phyloP scores from a whole-genome alignment of 352 stramenopile species.

The Pythium dissimile region DNA sequence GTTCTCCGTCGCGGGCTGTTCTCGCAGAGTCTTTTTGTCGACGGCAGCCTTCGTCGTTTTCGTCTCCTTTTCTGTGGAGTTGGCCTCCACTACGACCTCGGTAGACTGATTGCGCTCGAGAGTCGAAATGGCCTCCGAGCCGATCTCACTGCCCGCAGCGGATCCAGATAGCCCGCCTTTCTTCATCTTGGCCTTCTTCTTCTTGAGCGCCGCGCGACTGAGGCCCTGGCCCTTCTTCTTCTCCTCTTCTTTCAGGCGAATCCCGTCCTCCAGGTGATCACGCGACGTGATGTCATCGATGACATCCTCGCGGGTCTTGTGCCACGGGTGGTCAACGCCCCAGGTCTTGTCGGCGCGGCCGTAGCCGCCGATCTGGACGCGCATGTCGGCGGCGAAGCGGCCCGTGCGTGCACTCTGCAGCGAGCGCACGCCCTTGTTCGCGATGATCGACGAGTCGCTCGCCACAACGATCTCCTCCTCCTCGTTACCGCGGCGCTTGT shows the following conservation, averaged over 20 bases:
- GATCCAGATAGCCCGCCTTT: constrained; percentile 41
- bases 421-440: constrained; percentile 66
- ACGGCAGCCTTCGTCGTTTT: constrained; percentile 18
- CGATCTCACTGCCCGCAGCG: constrained; percentile 11
- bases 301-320: constrained; percentile 54
- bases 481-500: constrained; percentile 70
- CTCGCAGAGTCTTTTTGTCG: not conserved
- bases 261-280: constrained; percentile 67
- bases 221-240: constrained; percentile 39
- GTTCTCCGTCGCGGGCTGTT: constrained; percentile 6
- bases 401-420: constrained; percentile 46
- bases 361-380: constrained; percentile 64
- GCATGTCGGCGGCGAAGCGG: constrained; percentile 80
- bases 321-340: constrained; percentile 77
- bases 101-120: not conserved
- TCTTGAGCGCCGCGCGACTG: constrained; percentile 76
- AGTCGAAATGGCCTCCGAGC: constrained; percentile 3
- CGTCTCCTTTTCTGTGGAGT: constrained; percentile 26
- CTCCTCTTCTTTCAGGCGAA: constrained; percentile 33
- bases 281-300: constrained; percentile 42
- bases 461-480: constrained; percentile 53
- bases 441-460: constrained; percentile 59
- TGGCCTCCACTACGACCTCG: not conserved
- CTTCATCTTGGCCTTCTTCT: constrained; percentile 72
- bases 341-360: constrained; percentile 75